These are phyloP conservation scores for Baeospora myosura DNA, from an alignment of 1,284 basidiomycete genomes.

Conservation along the genomic window DNA sequence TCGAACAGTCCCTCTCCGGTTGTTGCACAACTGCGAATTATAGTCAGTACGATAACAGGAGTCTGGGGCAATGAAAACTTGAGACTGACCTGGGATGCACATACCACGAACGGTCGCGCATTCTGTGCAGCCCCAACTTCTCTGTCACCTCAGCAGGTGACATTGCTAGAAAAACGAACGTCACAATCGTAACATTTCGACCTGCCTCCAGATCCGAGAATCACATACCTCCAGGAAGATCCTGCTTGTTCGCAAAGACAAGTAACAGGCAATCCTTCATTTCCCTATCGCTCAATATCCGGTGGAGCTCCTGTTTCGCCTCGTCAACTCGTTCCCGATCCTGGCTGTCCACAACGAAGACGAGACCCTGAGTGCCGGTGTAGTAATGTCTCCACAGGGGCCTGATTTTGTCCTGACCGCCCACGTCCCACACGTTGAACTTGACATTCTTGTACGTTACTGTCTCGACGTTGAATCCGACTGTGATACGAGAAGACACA, in stretches of 20 bases:
- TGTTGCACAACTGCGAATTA: conserved; percentile 72
- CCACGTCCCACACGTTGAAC: conserved; percentile 99
- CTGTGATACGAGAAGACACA: conserved; percentile 29
- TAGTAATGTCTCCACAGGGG: conserved; percentile 98
- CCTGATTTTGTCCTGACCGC: conserved; percentile 97
- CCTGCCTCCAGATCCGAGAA: conserved; percentile 7
- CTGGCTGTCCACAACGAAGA: conserved; percentile 89
- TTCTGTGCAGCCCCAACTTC: conserved; percentile 89
- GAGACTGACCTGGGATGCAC: conserved; percentile 92
- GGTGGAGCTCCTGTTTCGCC: conserved; percentile 91
- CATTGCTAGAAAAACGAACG: conserved; percentile 63
- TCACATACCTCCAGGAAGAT: conserved; percentile 85
- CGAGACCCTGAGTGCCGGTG: conserved; percentile 99
- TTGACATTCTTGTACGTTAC: conserved; percentile 99
- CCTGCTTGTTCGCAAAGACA: conserved; percentile 99
- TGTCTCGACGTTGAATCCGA: conserved; percentile 99
- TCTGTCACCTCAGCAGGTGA: conserved; percentile 98
- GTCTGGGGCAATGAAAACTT: conserved; percentile 1
- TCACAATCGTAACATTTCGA: conserved; percentile 10
- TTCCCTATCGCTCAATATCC: conserved; percentile 94
- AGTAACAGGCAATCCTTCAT: conserved; percentile 97
- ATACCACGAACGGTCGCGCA: conserved; percentile 98
- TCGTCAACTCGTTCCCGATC: conserved; percentile 95
- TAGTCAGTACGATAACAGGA: conserved; percentile 2
- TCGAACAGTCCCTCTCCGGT: conserved; percentile 94